phyloP scores from a whole-genome alignment of 192 early-diverging fungal species.

The Rhizoclosmatium sp. region DNA sequence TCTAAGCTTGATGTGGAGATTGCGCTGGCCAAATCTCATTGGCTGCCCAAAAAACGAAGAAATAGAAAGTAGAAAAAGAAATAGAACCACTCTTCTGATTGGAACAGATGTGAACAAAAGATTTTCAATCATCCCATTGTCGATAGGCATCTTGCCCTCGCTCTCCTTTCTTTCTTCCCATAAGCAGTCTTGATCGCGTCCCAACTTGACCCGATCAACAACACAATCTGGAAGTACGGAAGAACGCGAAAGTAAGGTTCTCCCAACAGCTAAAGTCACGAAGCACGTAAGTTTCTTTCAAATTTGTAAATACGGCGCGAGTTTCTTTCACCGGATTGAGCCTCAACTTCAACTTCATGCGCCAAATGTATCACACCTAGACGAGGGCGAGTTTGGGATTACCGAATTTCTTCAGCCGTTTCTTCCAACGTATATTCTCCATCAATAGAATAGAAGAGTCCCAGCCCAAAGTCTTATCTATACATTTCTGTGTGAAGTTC shows the following conservation, averaged over 20 bases:
- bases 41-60: background rate
- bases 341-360: too few relatives aligned
- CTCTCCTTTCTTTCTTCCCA: background rate
- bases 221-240: background rate
- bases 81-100: background rate
- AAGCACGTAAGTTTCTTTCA: too few relatives aligned
- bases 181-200: background rate
- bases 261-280: too few relatives aligned
- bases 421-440: background rate
- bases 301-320: too few relatives aligned
- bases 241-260: background rate
- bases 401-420: background rate
- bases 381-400: too few relatives aligned
- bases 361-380: too few relatives aligned
- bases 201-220: background rate
- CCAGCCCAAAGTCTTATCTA: background rate
- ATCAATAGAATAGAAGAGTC: background rate
- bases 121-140: background rate
- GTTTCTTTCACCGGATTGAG: too few relatives aligned
- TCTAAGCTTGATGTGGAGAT: background rate
- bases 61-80: background rate
- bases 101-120: background rate
- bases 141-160: background rate
- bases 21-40: slow-evolving; percentile 6
- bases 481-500: background rate